phyloP scores from a whole-genome alignment of 1,139 yeast genomes.

The Taiozyma onychis region DNA sequence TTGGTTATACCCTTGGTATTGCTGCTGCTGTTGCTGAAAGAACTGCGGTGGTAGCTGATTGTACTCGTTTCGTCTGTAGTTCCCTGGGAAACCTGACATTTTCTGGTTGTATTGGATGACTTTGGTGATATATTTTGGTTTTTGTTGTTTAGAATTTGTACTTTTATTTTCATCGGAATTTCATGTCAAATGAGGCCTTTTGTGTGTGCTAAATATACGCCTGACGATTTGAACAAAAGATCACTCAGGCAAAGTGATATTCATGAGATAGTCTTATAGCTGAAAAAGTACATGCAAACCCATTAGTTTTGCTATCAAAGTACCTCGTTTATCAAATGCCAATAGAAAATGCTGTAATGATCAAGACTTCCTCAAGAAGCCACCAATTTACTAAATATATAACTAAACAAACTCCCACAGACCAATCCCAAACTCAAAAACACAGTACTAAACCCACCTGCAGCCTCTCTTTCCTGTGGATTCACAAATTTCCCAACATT shows the following conservation, averaged over 20 bases:
- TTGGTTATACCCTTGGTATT: constrained; percentile 2
- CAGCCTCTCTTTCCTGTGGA: constrained; percentile 77
- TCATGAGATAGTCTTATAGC: too few relatives aligned
- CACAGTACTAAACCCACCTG: constrained; percentile 87
- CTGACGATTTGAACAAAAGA: too few relatives aligned
- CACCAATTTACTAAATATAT: constrained; percentile 34
- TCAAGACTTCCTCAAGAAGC: neutral
- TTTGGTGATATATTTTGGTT: too few relatives aligned
- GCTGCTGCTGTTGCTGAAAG: constrained; percentile 3
- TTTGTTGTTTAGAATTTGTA: neutral
- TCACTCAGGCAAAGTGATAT: too few relatives aligned
- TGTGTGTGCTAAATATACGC: too few relatives aligned
- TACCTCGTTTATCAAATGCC: neutral
- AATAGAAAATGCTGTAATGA: neutral
- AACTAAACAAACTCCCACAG: constrained; percentile 70
- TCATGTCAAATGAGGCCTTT: too few relatives aligned
- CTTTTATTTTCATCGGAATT: neutral
- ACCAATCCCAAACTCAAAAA: constrained; percentile 73
- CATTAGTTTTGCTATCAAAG: neutral
- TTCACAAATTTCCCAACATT: constrained; percentile 53
- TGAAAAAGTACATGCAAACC: too few relatives aligned
- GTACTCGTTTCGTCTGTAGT: neutral
- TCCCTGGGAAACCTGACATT: neutral
- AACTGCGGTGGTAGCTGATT: constrained; percentile 1
- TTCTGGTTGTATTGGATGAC: neutral